Evolutionary conservation across 2,329 filamentous ascomycete genomes (phyloP), one percentile per base, ranked within the genome.

Genomic region (Teratosphaeriaceae sp.): DNA sequence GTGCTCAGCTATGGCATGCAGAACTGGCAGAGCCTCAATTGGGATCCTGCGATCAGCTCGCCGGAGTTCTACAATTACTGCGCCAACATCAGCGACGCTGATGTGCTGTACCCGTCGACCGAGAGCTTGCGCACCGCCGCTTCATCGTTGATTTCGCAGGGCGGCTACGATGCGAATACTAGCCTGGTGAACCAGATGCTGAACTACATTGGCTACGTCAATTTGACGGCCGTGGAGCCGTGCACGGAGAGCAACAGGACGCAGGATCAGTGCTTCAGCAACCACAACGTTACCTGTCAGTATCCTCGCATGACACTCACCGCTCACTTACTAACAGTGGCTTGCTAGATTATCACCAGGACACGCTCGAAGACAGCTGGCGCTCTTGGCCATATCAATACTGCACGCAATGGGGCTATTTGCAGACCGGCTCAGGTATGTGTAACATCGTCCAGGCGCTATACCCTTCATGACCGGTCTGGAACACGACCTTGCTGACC

Each of bases 381-480:
- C 63, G 45, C n/a, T 61, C 62, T 42, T 82, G 79, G 79, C 62
- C 66, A 15, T 82, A 80, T 53, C 78, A 79, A 55, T 73, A 73
- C 43, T 75, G 73, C 46, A 65, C 59, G 12, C 76, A 79, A 73
- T 92, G 85, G 85, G 87, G 86, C 8, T 92, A 79, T 64, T 78
- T 89, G 38, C 76, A 82, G 51, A 87, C 84, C 0, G 86, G 87
- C 37, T 81, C 78, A 3, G 78, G 80, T 20, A 79, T 81, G 15
- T 20, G 4, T 19, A 18, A 4, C 31, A 34, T 9, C 35, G 24
- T 23, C 33, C 16, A 8, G 19, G n/a, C n/a, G n/a, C n/a, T n/a
- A n/a, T n/a, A n/a, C n/a, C n/a, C n/a, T n/a, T n/a, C n/a, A n/a
- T n/a, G n/a, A n/a, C n/a, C n/a, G n/a, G n/a, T n/a, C n/a, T 7